A percentile compares a stretch with the other conserved stretches of the same genome.
Conservation (phyloP, 2,329 filamentous ascomycete species). For the Fusarium cyanostomum region DNA sequence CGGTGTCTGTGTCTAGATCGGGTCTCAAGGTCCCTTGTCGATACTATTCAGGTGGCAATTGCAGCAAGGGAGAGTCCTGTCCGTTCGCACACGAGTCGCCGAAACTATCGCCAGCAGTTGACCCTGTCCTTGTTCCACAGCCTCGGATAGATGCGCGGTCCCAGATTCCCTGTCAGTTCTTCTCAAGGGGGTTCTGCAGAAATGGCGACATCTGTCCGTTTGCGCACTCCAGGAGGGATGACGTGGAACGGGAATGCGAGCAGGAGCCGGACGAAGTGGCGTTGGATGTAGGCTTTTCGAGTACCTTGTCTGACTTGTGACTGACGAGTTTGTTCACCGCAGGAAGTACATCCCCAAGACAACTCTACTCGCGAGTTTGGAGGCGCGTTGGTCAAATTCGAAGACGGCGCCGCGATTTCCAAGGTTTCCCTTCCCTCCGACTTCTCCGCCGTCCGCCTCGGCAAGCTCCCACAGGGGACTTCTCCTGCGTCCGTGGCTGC, state of each 20-base stretch:
- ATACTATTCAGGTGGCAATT: not conserved
- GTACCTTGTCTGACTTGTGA: too few relatives aligned
- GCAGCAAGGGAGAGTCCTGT: not conserved
- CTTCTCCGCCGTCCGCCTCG: constrained; percentile 49
- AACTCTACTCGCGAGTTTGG: constrained; percentile 22
- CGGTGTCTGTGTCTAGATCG: too few relatives aligned
- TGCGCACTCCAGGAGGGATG: too few relatives aligned
- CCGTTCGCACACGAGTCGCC: not conserved
- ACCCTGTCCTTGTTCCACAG: too few relatives aligned
- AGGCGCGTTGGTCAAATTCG: constrained; percentile 46
- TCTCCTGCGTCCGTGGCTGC: constrained; percentile 26
- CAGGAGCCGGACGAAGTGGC: not conserved
- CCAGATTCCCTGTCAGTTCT: too few relatives aligned
- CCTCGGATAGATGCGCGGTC: too few relatives aligned
- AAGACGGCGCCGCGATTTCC: constrained; percentile 43
- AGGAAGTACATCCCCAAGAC: not conserved
- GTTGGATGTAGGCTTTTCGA: too few relatives aligned
- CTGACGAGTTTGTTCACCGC: too few relatives aligned
- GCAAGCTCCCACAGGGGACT: constrained; percentile 38
- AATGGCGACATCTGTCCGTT: too few relatives aligned
- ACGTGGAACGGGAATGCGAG: too few relatives aligned
- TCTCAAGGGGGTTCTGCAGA: too few relatives aligned
- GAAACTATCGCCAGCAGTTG: too few relatives aligned
- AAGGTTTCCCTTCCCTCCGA: constrained; percentile 48
- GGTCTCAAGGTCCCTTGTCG: not conserved